phyloP scores from a whole-genome alignment of 306 rosid genomes.

The Coriaria nepalensis region DNA sequence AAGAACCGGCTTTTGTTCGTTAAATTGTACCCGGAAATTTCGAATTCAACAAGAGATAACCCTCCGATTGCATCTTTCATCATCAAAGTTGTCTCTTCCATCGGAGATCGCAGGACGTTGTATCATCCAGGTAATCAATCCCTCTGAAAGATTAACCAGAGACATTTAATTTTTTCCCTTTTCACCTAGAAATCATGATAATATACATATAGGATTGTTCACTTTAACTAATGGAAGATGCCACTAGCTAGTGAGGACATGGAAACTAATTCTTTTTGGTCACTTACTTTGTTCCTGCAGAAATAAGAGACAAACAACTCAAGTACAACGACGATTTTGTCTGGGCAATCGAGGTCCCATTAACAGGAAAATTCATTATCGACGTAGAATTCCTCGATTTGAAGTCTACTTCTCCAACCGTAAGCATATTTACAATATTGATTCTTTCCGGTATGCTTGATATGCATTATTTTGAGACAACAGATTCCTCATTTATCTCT shows the following conservation, averaged over 20 bases:
- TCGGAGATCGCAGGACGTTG: constrained; percentile 63
- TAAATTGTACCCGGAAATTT: constrained; percentile 74
- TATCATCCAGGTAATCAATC: constrained; percentile 64
- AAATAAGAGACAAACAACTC: constrained; percentile 56
- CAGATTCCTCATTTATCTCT: too few relatives aligned
- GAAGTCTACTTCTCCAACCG: constrained; percentile 58
- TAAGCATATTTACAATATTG: constrained; percentile 15
- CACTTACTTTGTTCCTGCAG: constrained; percentile 25
- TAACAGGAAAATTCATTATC: constrained; percentile 86
- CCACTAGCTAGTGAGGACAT: too few relatives aligned
- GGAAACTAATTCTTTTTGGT: too few relatives aligned
- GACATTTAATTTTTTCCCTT: too few relatives aligned
- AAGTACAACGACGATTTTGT: constrained; percentile 80
- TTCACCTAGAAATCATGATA: too few relatives aligned
- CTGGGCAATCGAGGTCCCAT: constrained; percentile 88
- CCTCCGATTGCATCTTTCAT: constrained; percentile 93
- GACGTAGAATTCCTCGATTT: constrained; percentile 92
- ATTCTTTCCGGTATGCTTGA: not conserved
- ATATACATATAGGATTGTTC: too few relatives aligned
- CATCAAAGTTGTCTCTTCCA: constrained; percentile 59
- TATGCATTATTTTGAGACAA: not conserved
- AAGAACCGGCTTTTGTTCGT: constrained; percentile 66
- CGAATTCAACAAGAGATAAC: constrained; percentile 65
- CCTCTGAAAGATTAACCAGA: too few relatives aligned
- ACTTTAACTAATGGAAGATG: too few relatives aligned